Percentiles rank a stretch among this genome's conserved stretches.
These are phyloP conservation scores for Diphasiastrum complanatum DNA, from an alignment of 83 land plant species.

Conservation along the genomic window DNA sequence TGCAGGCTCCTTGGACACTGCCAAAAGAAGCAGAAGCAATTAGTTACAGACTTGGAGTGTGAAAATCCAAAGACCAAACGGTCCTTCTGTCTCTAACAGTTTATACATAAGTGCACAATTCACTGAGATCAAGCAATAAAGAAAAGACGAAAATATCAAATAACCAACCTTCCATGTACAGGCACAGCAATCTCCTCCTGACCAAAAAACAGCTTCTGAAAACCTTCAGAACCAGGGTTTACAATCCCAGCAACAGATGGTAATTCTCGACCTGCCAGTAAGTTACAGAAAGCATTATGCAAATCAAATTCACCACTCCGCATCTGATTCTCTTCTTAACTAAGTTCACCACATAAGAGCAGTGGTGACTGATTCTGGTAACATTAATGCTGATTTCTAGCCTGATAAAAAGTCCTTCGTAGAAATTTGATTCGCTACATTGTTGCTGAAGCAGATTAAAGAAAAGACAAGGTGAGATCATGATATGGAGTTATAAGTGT, in stretches of 20 bases:
- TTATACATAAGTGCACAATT: not conserved
- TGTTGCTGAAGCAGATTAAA: slow-evolving; percentile 12
- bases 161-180: slow-evolving; percentile 38
- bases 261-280: slow-evolving; percentile 68
- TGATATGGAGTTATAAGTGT: not conserved
- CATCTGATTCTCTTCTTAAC: not conserved
- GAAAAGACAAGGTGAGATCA: too few relatives aligned
- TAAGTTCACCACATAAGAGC: too few relatives aligned
- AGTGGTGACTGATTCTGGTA: too few relatives aligned
- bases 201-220: slow-evolving; percentile 92
- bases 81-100: not conserved
- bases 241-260: slow-evolving; percentile 91
- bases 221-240: slow-evolving; percentile 88
- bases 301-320: not conserved
- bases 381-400: too few relatives aligned
- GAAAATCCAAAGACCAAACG: slow-evolving; percentile 7
- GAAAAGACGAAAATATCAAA: not conserved
- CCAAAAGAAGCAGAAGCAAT: slow-evolving; percentile 2
- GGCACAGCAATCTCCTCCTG: slow-evolving; percentile 95
- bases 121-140: not conserved
- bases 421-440: slow-evolving; percentile 17
- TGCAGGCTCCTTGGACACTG: slow-evolving; percentile 77
- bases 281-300: slow-evolving; percentile 1
- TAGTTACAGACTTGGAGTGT: not conserved
- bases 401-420: too few relatives aligned